Evolutionary conservation across 2,329 filamentous ascomycete species (phyloP).

Genomic region (Alternaria infectoria): DNA sequence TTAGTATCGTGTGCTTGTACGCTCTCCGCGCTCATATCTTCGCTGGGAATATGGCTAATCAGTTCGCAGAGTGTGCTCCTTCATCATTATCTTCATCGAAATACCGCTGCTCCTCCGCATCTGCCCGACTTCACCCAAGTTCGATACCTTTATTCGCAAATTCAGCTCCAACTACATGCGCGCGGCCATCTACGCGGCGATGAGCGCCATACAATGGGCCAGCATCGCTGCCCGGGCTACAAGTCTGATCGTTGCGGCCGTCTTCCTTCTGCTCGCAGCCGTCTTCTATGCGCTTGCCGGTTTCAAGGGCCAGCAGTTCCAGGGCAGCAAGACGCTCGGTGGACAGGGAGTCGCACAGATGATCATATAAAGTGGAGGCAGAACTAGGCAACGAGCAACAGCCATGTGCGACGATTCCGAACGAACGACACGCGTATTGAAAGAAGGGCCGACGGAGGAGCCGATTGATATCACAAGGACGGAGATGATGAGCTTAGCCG

Average conservation of each 20-base stretch:
- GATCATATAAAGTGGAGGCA: conserved; percentile 68
- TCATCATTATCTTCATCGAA: conserved; percentile 64
- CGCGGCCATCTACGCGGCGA: conserved; percentile 80
- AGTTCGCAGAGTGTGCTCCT: conserved; percentile 51
- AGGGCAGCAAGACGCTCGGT: conserved; percentile 94
- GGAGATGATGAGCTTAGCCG: neutral
- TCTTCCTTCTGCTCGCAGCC: conserved; percentile 78
- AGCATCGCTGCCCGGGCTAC: conserved; percentile 70
- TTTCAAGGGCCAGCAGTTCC: conserved; percentile 82
- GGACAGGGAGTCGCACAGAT: conserved; percentile 95
- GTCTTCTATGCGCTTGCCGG: conserved; percentile 82
- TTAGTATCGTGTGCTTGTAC: conserved; percentile 62
- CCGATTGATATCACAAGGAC: neutral
- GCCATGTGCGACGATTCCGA: neutral
- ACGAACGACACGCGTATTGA: conserved; percentile 2
- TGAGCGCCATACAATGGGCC: conserved; percentile 85
- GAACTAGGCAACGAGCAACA: neutral
- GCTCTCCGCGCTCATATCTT: conserved; percentile 16
- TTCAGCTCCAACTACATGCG: conserved; percentile 98
- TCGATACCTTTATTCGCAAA: conserved; percentile 87
- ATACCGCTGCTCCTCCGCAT: conserved; percentile 95
- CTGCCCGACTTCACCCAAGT: conserved; percentile 89
- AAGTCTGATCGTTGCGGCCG: conserved; percentile 83
- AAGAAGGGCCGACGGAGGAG: neutral
- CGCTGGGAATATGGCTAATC: conserved; percentile 8